phyloP scores from a whole-genome alignment of 371 early-diverging fungal species.

The Mucor ambiguus region DNA sequence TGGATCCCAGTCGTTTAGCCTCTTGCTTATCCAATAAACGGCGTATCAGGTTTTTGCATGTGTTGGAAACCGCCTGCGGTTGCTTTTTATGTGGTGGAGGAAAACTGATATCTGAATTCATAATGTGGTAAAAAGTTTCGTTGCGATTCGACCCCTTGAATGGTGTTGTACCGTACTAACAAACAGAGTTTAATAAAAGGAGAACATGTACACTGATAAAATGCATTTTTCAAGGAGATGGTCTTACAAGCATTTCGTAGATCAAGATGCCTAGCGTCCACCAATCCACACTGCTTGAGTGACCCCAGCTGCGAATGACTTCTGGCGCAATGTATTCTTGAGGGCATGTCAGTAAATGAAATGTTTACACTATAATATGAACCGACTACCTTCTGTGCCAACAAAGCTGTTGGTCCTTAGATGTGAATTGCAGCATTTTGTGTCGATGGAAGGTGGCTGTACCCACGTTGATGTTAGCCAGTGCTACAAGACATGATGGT shows the following conservation, averaged over 20 bases:
- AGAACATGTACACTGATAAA: conserved; percentile 2
- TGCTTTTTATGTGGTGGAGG: conserved; percentile 38
- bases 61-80: conserved; percentile 41
- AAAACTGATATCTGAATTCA: conserved; percentile 74
- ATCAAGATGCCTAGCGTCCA: conserved; percentile 98
- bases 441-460: conserved; percentile 76
- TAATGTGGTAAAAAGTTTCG: conserved; percentile 81
- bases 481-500: not conserved
- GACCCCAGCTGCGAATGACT: conserved; percentile 87
- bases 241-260: conserved; percentile 91
- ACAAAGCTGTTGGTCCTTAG: conserved; percentile 95
- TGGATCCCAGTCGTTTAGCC: conserved; percentile 76
- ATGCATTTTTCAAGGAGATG: not conserved
- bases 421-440: conserved; percentile 83
- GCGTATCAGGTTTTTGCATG: conserved; percentile 73
- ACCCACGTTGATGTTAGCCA: not conserved
- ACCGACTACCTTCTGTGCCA: conserved; percentile 94
- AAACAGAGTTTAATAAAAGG: conserved; percentile 10
- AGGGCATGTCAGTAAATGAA: not conserved
- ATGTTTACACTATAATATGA: no score
- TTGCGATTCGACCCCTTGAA: conserved; percentile 88
- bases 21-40: conserved; percentile 84
- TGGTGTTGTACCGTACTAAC: conserved; percentile 81
- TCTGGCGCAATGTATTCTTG: conserved; percentile 95
- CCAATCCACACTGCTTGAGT: conserved; percentile 96